These are phyloP conservation scores for Dacryopinax spathularia DNA, from an alignment of 768 basidiomycete genomes.

Conservation along the genomic window DNA sequence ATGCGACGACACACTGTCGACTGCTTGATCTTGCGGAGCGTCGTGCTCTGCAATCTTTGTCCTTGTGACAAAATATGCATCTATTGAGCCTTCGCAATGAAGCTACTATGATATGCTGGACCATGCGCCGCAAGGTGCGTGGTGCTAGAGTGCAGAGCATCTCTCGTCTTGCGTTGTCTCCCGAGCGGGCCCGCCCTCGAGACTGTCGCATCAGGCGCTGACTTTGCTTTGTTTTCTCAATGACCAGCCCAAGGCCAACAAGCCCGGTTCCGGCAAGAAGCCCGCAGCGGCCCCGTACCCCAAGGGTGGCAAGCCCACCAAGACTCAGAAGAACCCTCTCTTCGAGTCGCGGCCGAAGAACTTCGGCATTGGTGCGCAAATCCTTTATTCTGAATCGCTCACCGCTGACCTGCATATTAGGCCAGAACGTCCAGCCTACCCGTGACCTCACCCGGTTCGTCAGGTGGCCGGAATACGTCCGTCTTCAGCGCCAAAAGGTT, in stretches of 20 bases:
- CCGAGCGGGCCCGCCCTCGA: neutral
- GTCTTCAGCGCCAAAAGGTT: constrained; percentile 95
- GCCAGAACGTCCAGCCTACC: constrained; percentile 83
- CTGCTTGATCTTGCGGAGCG: neutral
- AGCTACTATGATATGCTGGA: neutral
- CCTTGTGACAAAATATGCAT: neutral
- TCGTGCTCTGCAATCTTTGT: neutral
- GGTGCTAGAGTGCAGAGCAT: constrained; percentile 3
- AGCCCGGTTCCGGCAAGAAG: constrained; percentile 62
- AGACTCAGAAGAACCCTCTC: constrained; percentile 84
- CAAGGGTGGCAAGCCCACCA: constrained; percentile 50
- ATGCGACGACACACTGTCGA: neutral
- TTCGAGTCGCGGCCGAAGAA: constrained; percentile 83
- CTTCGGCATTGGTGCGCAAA: constrained; percentile 76
- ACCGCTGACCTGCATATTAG: constrained; percentile 28
- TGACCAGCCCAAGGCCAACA: constrained; percentile 41
- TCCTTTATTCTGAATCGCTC: neutral
- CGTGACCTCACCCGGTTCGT: constrained; percentile 92
- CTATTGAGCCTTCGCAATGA: neutral
- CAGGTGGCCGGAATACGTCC: constrained; percentile 98
- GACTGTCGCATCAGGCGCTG: neutral
- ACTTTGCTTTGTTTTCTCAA: constrained; percentile 9
- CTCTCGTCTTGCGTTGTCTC: neutral
- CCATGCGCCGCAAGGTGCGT: neutral
- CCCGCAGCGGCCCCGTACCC: constrained; percentile 74